Evolutionary conservation across 106 monocot species (phyloP), one percentile per base, ranked within the genome.

Genomic region (Allium fistulosum): DNA sequence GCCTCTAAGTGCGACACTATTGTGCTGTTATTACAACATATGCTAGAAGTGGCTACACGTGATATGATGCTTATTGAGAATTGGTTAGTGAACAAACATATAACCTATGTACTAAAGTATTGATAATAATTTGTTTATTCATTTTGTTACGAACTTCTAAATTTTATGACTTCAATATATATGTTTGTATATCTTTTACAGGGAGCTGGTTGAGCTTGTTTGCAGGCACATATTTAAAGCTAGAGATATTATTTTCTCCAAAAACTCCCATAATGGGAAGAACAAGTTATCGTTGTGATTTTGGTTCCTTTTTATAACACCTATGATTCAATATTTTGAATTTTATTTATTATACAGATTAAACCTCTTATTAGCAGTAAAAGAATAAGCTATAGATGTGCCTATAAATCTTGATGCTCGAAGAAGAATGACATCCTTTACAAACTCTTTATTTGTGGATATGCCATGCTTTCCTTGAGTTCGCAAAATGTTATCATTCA

Each of bases 51-150:
- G n/a, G 83, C 93, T 53, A 93, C 99, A 6, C 85, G 93, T 64
- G 99, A 99, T 80, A 87, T 99, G 93, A 99, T 99, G 99, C 81
- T 85, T 71, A 84, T 90, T 80, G 99, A 90, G 74, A 99, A 80
- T 71, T 77, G 83, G 92, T 93, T 58, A 10, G 86, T 78, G 46
- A n/a, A 66, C 63, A 11, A 26, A 26, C 8, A 15, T 18, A 67
- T 48, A 3, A 6, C 48, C 9, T 15, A 37, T 52, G 27, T 48
- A 6, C 68, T 51, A 9, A 26, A 71, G 15, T 26, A 49, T 47
- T 61, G 12, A 47, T 26, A 53, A 13, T 28, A 28, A 28, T 28
- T 28, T 3, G 1, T 17, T 58, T 58, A 61, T 55, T 26, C 62
- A 15, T 62, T 53, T 37, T 16, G 46, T 10, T 18, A 49, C 7